Percentiles rank a stretch among this genome's conserved stretches.
Evolutionary conservation across 1,139 yeast species (phyloP).

Genomic region (Pichiaceae sp.): DNA sequence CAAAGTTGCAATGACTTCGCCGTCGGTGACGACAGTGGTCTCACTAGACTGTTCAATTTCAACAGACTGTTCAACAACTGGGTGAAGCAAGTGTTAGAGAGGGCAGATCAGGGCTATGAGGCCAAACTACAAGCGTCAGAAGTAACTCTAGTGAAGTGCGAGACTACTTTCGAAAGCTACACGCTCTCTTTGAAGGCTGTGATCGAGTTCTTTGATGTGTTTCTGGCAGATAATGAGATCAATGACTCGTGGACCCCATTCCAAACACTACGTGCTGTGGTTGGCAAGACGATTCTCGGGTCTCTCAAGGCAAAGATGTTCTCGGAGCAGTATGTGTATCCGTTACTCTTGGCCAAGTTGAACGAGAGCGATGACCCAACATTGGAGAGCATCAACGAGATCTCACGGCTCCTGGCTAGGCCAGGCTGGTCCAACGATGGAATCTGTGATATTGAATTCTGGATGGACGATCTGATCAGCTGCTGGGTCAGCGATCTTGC

Average conservation of each 20-base stretch:
- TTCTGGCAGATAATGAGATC: conserved; percentile 8
- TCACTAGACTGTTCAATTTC: conserved; percentile 12
- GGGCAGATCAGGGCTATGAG: conserved; percentile 8
- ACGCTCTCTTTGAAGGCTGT: conserved; percentile 12
- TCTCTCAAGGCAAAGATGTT: conserved; percentile 15
- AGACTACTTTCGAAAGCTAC: conserved; percentile 5
- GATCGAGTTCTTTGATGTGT: conserved; percentile 14
- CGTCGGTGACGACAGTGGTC: conserved; percentile 3
- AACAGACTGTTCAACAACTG: conserved; percentile 15
- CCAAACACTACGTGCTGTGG: conserved; percentile 8
- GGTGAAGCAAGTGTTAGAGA: conserved; percentile 9
- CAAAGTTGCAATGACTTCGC: conserved; percentile 6
- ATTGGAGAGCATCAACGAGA: conserved; percentile 6
- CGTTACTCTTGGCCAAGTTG: conserved; percentile 17
- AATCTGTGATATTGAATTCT: conserved; percentile 22
- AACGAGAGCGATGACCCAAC: conserved; percentile 4
- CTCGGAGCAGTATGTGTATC: conserved; percentile 15
- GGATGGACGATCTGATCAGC: conserved; percentile 22
- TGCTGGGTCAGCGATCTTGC: conserved; percentile 20
- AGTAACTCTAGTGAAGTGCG: neutral
- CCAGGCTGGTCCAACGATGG: conserved; percentile 22
- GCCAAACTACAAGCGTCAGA: neutral
- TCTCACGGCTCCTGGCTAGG: conserved; percentile 14
- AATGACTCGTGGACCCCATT: conserved; percentile 7
- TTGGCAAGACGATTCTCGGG: conserved; percentile 13